Conservation (phyloP, 139 green algal genomes). For the Ulvella scutata region DNA sequence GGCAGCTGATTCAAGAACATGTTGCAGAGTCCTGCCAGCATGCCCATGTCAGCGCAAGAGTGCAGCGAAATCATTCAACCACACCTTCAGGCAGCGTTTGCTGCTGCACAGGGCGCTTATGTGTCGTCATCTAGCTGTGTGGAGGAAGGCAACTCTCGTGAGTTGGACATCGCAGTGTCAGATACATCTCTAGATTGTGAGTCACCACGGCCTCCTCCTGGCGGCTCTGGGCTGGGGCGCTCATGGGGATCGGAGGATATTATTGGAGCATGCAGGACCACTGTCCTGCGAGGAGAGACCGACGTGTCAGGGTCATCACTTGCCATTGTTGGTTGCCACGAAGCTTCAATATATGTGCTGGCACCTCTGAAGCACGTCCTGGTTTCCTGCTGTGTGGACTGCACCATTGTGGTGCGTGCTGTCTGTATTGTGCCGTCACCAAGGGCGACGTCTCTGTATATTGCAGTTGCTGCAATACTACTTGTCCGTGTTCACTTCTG, state of each 20-base stretch:
- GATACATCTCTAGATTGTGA: not conserved
- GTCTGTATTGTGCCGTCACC: too few relatives aligned
- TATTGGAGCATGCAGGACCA: conserved; percentile 13
- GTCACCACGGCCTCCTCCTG: not conserved
- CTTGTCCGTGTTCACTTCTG: not conserved
- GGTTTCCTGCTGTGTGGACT: conserved; percentile 65
- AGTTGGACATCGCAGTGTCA: not conserved
- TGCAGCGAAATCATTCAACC: not conserved
- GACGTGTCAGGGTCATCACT: conserved; percentile 27
- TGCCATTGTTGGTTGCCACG: conserved; percentile 67
- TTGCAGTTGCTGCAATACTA: too few relatives aligned
- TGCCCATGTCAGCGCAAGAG: too few relatives aligned
- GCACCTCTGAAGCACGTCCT: conserved; percentile 50
- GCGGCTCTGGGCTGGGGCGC: not conserved
- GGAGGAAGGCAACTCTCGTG: not conserved
- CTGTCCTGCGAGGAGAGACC: conserved; percentile 59
- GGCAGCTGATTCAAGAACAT: too few relatives aligned
- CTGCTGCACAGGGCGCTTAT: not conserved
- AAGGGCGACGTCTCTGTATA: too few relatives aligned
- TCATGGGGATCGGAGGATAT: not conserved
- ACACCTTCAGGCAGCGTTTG: not conserved
- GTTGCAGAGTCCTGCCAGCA: too few relatives aligned
- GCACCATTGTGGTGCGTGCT: conserved; percentile 55
- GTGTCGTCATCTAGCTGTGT: not conserved
- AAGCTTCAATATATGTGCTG: conserved; percentile 69